Base-by-base conservation (phyloP, 108 stramenopile genomes). In the Fistulifera pelliculosa region DNA sequence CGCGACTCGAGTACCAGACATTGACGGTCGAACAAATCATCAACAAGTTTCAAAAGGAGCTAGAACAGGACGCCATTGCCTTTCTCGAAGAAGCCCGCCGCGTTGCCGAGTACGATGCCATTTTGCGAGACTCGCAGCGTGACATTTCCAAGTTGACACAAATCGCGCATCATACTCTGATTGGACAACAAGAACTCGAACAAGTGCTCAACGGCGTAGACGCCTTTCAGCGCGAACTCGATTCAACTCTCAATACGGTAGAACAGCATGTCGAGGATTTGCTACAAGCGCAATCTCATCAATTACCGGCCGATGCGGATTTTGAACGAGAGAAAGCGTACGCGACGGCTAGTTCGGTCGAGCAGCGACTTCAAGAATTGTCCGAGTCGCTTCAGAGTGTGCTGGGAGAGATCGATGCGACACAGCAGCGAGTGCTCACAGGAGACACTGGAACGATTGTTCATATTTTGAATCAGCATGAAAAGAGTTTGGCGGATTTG, bases 21-120 rank as follows among this genome's bases (percentile, higher is more conserved):
- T 56, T 85, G 16, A 81, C 87, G 31, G 73, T 90, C n/a, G 83
- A 90, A 68, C 77, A 90, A 71, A 85, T 83, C 26, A 24, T 90
- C 54, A 90, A 90, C 56, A 61, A 66, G 8, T 85, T 85, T 58
- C 81, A 83, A 64, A 61, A 73, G 27, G 81, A 90, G 61, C 70
- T 90, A 18, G 83, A 85, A 64, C 58, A 74, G 25, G 83, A 85
- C 62, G 60, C 87, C 6, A 47, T 81, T 39, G 50, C 69, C 14
- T 89, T 78, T 56, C 47, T 75, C 14, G 64, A 69, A 14, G 77
- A 90, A 66, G 87, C 87, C n/a, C 76, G 73, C 28, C 83, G 87
- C 31, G 77, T 90, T 17, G 74, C 81, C 27, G 70, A 83, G 41
- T 85, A 83, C 51, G 87, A 90, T 54, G 77, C 81, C 26, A 60